A percentile compares a stretch with the other conserved stretches of the same genome.
Conservation (phyloP, 2,329 filamentous ascomycete genomes). For the Iodosphaeria phyllophila region DNA sequence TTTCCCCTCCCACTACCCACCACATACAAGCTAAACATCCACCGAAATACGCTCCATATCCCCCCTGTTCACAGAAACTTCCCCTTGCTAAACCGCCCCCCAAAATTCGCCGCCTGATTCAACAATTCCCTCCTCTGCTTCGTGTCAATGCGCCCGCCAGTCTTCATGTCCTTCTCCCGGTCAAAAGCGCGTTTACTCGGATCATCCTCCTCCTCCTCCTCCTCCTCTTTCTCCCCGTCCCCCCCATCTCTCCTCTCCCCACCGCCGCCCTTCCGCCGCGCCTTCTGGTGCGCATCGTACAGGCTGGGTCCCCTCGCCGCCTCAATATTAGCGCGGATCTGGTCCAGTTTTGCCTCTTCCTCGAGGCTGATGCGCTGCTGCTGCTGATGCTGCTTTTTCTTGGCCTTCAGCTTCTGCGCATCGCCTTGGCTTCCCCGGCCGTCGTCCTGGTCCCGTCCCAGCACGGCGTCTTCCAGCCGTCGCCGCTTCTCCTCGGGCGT, state of each 20-base stretch:
- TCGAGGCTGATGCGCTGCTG: constrained; percentile 20
- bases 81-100: constrained; percentile 66
- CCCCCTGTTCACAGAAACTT: constrained; percentile 28
- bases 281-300: constrained; percentile 35
- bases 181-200: constrained; percentile 81
- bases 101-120: constrained; percentile 63
- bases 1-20: too few relatives aligned
- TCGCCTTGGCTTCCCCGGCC: too few relatives aligned
- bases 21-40: too few relatives aligned
- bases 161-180: constrained; percentile 80
- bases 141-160: constrained; percentile 51
- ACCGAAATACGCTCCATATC: too few relatives aligned
- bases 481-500: constrained; percentile 76
- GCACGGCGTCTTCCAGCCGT: constrained; percentile 61
- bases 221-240: constrained; percentile 19
- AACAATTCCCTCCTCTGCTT: constrained; percentile 64
- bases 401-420: constrained; percentile 22
- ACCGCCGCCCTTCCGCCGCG: too few relatives aligned
- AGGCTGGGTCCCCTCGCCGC: constrained; percentile 37
- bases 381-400: constrained; percentile 10
- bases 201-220: constrained; percentile 69
- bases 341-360: constrained; percentile 33
- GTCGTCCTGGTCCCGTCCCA: constrained; percentile 44
- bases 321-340: constrained; percentile 30
- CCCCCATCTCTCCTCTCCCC: constrained; percentile 6